Evolutionary conservation across 495 filamentous ascomycete species (phyloP), one percentile per base, ranked within the genome.

Genomic region (Penicillium taxi): DNA sequence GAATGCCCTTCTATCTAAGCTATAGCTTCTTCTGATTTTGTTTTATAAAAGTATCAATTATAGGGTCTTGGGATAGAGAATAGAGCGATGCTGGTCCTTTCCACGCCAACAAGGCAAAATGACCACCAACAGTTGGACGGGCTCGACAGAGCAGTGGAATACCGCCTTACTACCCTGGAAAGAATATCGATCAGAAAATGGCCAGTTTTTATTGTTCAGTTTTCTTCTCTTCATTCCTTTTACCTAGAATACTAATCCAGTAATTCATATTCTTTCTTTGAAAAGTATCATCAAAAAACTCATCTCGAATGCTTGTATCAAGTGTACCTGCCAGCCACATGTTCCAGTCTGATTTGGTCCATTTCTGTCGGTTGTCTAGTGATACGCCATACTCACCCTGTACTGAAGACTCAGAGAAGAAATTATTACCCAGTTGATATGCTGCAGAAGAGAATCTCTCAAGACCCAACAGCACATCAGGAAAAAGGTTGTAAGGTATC

Each of bases 41-140:
- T n/a, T n/a, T n/a, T n/a, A n/a, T n/a, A n/a, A n/a, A n/a, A n/a
- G n/a, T n/a, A n/a, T n/a, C n/a, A n/a, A n/a, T n/a, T n/a, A n/a
- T n/a, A n/a, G n/a, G n/a, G n/a, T n/a, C n/a, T n/a, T n/a, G n/a
- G n/a, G 42, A 49, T 21, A 61, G 35, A 23, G 52, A 38, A 14
- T 51, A 44, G 12, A 66, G 41, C 6, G 46, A 56, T 11, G 33
- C 37, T 1, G 63, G 55, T 4, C 63, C 63, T 15, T 63, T 35
- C 31, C 65, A 55, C 5, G 70, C 65, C 41, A 74, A 53, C 6
- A 74, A 28, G 0, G 74, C 71, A 53, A 72, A 77, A 41, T 77
- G 73, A 0, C 70, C 70, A 13, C 73, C 75, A 0, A 72, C 71
- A 3, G 73, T 73, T 1, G 74, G 75, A 15, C 75, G 63, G 13